Conservation (phyloP, 768 basidiomycete species). For the Mycena rosella region DNA sequence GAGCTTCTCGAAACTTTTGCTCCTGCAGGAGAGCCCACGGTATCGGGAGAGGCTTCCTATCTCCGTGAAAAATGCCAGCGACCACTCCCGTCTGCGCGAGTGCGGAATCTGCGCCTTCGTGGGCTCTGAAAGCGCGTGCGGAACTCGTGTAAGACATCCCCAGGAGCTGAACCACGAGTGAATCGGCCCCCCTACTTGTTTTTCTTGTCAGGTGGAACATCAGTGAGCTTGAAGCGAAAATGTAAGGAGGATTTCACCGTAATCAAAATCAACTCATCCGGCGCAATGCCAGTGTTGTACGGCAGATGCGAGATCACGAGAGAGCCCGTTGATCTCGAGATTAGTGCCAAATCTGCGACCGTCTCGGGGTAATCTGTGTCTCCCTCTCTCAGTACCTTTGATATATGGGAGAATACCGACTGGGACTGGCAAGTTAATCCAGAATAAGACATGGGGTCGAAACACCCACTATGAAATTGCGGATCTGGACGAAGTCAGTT, state of each 20-base stretch:
- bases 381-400: background rate
- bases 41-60: conserved; percentile 17
- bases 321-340: conserved; percentile 4
- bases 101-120: background rate
- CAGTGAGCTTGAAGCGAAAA: background rate
- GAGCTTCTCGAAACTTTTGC: background rate
- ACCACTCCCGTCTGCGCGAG: background rate
- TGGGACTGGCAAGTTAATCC: background rate
- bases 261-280: background rate
- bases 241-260: background rate
- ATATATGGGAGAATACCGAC: conserved; percentile 13
- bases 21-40: conserved; percentile 5
- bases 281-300: background rate
- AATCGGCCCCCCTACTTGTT: conserved; percentile 2
- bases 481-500: conserved; percentile 4
- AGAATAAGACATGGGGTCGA: background rate
- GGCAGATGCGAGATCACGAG: conserved; percentile 18
- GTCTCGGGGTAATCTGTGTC: conserved; percentile 11
- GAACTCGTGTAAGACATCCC: conserved; percentile 5
- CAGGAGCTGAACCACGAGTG: conserved; percentile 25
- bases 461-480: conserved; percentile 4
- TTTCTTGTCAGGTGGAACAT: background rate
- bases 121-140: background rate
- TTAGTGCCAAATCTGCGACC: conserved; percentile 14
- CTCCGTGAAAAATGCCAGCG: background rate